Evolutionary conservation across 345 rosid species (phyloP).

Genomic region (Dovyalis caffra): DNA sequence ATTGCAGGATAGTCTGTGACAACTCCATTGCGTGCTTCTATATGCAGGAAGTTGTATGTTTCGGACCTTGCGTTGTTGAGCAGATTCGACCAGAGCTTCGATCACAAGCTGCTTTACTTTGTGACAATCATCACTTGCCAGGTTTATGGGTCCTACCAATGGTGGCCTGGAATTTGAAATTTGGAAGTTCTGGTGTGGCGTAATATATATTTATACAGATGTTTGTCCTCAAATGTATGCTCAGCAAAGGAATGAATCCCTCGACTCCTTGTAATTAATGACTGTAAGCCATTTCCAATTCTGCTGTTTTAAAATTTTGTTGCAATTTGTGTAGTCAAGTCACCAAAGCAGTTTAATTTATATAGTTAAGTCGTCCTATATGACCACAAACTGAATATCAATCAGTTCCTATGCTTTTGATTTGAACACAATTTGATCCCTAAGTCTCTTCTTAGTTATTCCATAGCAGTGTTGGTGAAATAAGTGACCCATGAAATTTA

Average conservation of each 20-base stretch:
- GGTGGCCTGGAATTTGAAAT: not conserved
- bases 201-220: not conserved
- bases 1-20: slow-evolving; percentile 43
- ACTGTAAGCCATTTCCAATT: not conserved
- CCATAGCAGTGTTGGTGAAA: too few species aligned
- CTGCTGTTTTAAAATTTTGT: not conserved
- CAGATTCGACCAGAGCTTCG: not conserved
- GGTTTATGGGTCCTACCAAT: not conserved
- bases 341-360: not conserved
- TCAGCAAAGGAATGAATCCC: not conserved
- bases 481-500: too few species aligned
- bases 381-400: not conserved
- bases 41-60: not conserved
- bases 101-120: not conserved
- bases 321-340: too few species aligned
- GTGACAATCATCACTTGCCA: not conserved
- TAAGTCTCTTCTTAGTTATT: not conserved
- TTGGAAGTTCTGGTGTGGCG: not conserved
- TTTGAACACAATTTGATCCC: not conserved
- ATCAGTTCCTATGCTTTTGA: not conserved
- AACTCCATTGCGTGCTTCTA: not conserved
- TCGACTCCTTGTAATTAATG: not conserved
- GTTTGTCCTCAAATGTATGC: not conserved
- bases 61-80: not conserved
- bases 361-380: not conserved